Evolutionary conservation across 2,329 filamentous ascomycete species (phyloP), one percentile per base, ranked within the genome.

Genomic region (Phaeosphaeriaceae sp.): DNA sequence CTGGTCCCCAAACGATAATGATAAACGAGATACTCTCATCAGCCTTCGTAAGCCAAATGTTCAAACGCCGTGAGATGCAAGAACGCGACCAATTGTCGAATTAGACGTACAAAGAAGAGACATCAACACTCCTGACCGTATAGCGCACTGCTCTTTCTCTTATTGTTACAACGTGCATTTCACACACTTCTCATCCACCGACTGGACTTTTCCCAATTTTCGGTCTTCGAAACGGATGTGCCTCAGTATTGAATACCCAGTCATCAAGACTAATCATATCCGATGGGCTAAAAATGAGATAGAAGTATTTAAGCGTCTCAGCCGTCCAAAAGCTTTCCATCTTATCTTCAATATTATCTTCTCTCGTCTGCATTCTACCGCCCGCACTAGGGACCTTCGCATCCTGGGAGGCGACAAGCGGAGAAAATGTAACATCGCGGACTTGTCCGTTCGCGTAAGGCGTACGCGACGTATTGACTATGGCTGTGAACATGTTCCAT

Each of bases 261-360:
- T 79, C 74, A 56, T 80, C 78, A 50, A 80, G 55, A 51, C 66
- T 74, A 17, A 80, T 68, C 59, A 77, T 61, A 43, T 75, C 73
- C 3, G 72, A 67, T 33, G 73, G 70, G 42, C 74, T 76, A 55
- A 79, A 80, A 3, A 79, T 67, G 1, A 80, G 58, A 48, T 79
- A 80, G 46, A 80, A 79, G 51, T 80, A 80, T 66, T 80, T 80
- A 35, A 80, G 52, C 53, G 78, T 80, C 60, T 80, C 78, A 1
- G 77, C 77, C 34, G 76, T 67, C 78, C 78, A 80, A 50, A 80
- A 80, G 37, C 72, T 77, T 64, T 74, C 69, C 60, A 70, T 69
- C 44, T 73, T 70, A 34, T 74, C 71, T 20, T 71, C 68, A 0
- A 64, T 48, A 9, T 64, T 63, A 3, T 55, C 50, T 23, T 58